These are phyloP conservation scores for Fusarium heterosporum DNA, from an alignment of 2,329 filamentous ascomycete genomes.

Conservation along the genomic window DNA sequence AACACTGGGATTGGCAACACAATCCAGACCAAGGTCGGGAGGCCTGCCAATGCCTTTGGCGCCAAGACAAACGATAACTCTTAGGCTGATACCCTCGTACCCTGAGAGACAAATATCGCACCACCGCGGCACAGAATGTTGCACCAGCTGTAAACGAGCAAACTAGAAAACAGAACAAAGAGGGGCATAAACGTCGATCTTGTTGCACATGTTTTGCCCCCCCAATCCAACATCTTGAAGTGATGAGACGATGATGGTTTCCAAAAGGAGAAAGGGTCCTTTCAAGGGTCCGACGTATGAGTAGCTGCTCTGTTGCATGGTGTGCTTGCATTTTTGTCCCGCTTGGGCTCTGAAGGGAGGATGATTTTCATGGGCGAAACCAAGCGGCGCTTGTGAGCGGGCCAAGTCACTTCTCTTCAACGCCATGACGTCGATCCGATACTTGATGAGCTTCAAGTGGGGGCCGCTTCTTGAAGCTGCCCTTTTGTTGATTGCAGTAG, in stretches of 20 bases:
- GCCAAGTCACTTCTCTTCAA: slow-evolving; percentile 17
- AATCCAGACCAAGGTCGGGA: background rate
- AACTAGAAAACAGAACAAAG: slow-evolving; percentile 11
- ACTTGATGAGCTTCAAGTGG: slow-evolving; percentile 31
- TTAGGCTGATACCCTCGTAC: slow-evolving; percentile 5
- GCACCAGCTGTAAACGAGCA: slow-evolving; percentile 12
- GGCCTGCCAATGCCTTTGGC: slow-evolving; percentile 10
- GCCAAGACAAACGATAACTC: slow-evolving; percentile 24
- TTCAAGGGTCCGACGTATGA: slow-evolving; percentile 33
- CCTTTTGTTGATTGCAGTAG: slow-evolving; percentile 21
- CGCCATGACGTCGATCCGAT: slow-evolving; percentile 45
- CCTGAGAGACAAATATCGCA: background rate
- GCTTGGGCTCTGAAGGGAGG: slow-evolving; percentile 14
- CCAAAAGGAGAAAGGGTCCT: slow-evolving; percentile 15
- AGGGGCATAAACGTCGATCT: slow-evolving; percentile 37
- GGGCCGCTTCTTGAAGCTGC: slow-evolving; percentile 18
- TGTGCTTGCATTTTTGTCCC: slow-evolving; percentile 12
- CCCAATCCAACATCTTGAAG: slow-evolving; percentile 1
- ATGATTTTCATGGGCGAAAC: slow-evolving; percentile 16
- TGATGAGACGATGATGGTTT: slow-evolving; percentile 30
- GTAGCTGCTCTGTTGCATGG: slow-evolving; percentile 24
- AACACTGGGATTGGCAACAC: background rate
- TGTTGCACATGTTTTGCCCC: slow-evolving; percentile 10
- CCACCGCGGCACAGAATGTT: slow-evolving; percentile 3
- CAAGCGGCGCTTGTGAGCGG: slow-evolving; percentile 31